phyloP scores from a whole-genome alignment of 106 monocot species.

The Cymbidium sinense region DNA sequence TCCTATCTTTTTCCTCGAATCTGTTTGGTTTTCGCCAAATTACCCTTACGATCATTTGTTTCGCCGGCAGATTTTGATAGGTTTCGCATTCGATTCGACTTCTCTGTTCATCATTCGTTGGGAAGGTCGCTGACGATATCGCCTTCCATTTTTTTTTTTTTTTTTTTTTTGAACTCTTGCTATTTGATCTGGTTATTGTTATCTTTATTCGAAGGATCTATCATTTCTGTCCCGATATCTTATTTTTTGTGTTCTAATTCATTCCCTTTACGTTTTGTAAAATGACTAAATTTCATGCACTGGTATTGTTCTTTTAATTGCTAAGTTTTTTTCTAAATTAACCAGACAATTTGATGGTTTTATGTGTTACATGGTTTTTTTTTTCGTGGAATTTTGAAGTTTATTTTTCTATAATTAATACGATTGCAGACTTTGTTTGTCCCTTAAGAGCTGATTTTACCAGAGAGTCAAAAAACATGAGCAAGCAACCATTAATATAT shows the following conservation, averaged over 20 bases:
- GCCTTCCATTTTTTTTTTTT: neutral
- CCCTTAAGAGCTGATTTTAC: neutral
- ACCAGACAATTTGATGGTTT: neutral
- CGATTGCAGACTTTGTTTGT: neutral
- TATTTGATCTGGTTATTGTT: neutral
- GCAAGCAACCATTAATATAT: constrained; percentile 62
- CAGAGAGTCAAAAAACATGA: constrained; percentile 33
- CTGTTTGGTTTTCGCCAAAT: neutral
- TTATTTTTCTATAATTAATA: neutral
- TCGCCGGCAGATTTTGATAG: neutral
- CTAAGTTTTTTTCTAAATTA: neutral
- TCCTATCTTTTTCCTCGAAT: neutral
- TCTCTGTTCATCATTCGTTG: neutral
- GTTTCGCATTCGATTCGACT: neutral
- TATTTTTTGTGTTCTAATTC: neutral
- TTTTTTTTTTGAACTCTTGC: neutral
- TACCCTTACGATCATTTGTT: neutral
- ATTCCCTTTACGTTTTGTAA: too few species aligned
- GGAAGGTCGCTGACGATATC: neutral
- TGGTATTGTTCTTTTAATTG: neutral
- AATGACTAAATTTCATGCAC: neutral
- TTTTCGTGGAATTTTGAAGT: neutral
- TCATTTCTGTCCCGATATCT: neutral
- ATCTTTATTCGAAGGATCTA: neutral
- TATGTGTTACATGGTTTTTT: neutral